Conservation (phyloP, 2,329 filamentous ascomycete species). For the Myriosclerotinia duriaeana region DNA sequence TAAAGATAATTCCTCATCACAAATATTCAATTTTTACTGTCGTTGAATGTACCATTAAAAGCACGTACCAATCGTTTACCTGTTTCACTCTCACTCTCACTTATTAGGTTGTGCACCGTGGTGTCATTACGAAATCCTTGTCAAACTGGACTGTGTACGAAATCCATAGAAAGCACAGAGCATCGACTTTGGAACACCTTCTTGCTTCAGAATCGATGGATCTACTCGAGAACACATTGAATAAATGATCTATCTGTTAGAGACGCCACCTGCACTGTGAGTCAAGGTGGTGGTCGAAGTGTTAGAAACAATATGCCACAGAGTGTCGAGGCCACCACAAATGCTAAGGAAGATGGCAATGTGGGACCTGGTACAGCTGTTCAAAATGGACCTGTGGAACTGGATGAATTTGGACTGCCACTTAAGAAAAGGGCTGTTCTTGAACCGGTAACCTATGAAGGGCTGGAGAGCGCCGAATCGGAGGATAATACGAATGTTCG, state of each 20-base stretch:
- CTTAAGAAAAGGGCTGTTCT: constrained; percentile 52
- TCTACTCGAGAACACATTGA: constrained; percentile 15
- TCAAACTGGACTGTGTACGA: not conserved
- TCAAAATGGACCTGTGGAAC: constrained; percentile 43
- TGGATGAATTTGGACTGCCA: constrained; percentile 72
- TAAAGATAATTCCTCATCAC: not conserved
- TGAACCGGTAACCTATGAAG: constrained; percentile 29
- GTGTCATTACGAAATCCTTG: constrained; percentile 6
- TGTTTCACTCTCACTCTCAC: not conserved
- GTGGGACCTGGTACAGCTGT: constrained; percentile 24
- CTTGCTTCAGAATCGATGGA: constrained; percentile 22
- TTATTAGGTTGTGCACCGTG: not conserved
- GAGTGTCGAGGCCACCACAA: constrained; percentile 33
- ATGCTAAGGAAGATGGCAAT: constrained; percentile 29
- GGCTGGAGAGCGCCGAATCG: not conserved
- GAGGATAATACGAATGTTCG: not conserved
- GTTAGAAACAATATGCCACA: constrained; percentile 38
- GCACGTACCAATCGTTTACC: constrained; percentile 23
- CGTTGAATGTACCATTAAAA: not conserved
- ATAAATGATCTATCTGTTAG: constrained; percentile 22
- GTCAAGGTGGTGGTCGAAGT: constrained; percentile 24
- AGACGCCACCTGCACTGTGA: constrained; percentile 21
- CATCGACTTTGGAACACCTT: constrained; percentile 22
- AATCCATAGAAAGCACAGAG: constrained; percentile 23
- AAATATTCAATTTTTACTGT: not conserved